phyloP scores from a whole-genome alignment of 306 rosid species.

The Begonia loranthoides region DNA sequence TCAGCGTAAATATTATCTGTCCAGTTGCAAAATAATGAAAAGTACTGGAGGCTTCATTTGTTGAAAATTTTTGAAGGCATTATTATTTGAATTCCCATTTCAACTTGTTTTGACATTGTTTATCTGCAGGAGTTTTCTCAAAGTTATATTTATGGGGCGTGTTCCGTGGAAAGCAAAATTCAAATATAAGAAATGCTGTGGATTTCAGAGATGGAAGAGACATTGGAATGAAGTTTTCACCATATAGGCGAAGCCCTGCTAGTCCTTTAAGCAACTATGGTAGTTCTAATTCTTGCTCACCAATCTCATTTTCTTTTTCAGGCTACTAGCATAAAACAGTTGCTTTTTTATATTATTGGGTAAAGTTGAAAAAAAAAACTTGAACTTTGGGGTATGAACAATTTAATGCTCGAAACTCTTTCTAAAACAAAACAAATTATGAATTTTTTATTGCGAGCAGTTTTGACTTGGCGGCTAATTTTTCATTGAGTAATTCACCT shows the following conservation, averaged over 20 bases:
- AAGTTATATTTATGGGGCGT: slow-evolving; percentile 79
- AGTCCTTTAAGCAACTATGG: slow-evolving; percentile 24
- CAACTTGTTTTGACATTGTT: slow-evolving; percentile 6
- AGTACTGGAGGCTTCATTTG: not conserved
- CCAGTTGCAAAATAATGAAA: not conserved
- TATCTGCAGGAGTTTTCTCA: slow-evolving; percentile 44
- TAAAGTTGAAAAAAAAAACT: no score
- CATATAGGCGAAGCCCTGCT: slow-evolving; percentile 8
- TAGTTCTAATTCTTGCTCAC: slow-evolving; percentile 1
- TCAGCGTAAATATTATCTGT: no score
- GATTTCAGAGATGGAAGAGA: slow-evolving; percentile 10
- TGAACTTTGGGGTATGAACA: no score
- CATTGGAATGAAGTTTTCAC: slow-evolving; percentile 11
- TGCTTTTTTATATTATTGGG: no score
- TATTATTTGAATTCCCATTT: not conserved
- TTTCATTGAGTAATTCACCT: no score
- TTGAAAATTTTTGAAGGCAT: not conserved
- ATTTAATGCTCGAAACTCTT: no score
- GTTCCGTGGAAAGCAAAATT: slow-evolving; percentile 34
- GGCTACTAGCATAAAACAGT: no score
- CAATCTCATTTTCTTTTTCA: not conserved
- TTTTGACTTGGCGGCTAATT: no score
- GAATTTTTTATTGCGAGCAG: no score
- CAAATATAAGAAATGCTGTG: slow-evolving; percentile 5
- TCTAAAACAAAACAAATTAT: no score